Base-by-base conservation (phyloP, 306 rosid species). In the Sphenostylis stenocarpa region DNA sequence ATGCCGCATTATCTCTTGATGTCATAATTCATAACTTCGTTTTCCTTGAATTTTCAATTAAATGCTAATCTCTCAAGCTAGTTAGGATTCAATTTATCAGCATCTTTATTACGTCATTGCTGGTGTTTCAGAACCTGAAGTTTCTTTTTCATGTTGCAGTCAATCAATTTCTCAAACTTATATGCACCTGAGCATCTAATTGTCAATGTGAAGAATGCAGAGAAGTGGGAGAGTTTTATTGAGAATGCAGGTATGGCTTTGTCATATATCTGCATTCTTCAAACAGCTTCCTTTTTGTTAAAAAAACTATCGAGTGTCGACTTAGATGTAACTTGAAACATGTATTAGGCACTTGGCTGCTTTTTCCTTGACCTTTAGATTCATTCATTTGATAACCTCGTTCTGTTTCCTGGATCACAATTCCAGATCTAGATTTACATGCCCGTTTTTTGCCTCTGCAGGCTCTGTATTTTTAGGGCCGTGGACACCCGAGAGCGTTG, bases 401-500 rank as follows among this genome's bases (percentile, higher is more conserved):
- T 24, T 61, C 77, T 51, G 36, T 26, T 24, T 49, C 58, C 15
- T 36, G 11, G 33, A 28, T 31, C 52, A 21, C 15, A 44, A n/a
- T n/a, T 28, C 38, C 26, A 51, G 60, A 51, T 64, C 21, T 68
- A 47, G 26, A 39, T 75, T 60, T 39, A 39, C 45, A 52, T 19
- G 62, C 17, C 20, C 10, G 16, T 70, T 19, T 51, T 66, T 69
- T 53, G 70, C 53, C 3, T 47, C 2, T 68, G 77, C 90, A 93
- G 97, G 97, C 57, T 90, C 97, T 53, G 94, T 93, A 36, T 90
- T 92, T 65, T 56, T 93, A 47, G 97, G 97, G 77, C 87, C 78
- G 34, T 93, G 97, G 97, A 90, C 97, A 1, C 97, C 97, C 1
- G 97, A 93, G 83, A 93, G 97, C 51, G 96, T 93, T 49, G 94